phyloP scores from a whole-genome alignment of 2,329 filamentous ascomycete genomes.

The Verticillium isaacii region DNA sequence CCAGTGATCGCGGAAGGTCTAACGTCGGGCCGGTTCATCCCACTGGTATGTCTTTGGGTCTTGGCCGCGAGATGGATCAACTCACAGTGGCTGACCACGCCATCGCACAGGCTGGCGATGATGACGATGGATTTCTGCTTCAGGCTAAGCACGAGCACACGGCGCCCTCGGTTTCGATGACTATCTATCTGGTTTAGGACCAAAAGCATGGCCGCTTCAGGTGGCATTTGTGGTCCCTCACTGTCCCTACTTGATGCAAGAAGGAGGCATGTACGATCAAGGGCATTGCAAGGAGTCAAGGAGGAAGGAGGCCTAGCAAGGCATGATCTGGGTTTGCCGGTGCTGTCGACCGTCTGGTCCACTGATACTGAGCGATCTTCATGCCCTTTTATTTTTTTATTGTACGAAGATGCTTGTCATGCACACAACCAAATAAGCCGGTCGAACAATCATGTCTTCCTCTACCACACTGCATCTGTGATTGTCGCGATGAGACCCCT shows the following conservation, averaged over 20 bases:
- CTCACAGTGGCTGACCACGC: background rate
- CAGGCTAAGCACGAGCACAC: background rate
- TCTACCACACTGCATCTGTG: background rate
- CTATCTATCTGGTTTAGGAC: background rate
- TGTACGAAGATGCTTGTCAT: too few relatives aligned
- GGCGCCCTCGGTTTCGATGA: background rate
- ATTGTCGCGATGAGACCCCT: background rate
- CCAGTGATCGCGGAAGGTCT: background rate
- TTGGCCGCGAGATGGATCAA: background rate
- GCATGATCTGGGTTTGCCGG: background rate
- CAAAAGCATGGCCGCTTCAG: background rate
- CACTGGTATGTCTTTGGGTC: slow-evolving; percentile 8
- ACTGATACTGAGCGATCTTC: background rate
- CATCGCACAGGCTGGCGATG: background rate
- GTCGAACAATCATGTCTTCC: background rate
- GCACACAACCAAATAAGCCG: background rate
- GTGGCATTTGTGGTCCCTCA: background rate
- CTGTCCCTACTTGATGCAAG: background rate
- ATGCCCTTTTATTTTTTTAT: too few relatives aligned
- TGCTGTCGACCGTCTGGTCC: background rate
- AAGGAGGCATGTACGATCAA: background rate
- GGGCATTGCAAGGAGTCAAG: background rate
- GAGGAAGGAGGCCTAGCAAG: background rate
- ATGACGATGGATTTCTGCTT: background rate
- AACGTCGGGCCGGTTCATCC: slow-evolving; percentile 4